Conservation (phyloP, 768 basidiomycete species). For the Suillus paluster region DNA sequence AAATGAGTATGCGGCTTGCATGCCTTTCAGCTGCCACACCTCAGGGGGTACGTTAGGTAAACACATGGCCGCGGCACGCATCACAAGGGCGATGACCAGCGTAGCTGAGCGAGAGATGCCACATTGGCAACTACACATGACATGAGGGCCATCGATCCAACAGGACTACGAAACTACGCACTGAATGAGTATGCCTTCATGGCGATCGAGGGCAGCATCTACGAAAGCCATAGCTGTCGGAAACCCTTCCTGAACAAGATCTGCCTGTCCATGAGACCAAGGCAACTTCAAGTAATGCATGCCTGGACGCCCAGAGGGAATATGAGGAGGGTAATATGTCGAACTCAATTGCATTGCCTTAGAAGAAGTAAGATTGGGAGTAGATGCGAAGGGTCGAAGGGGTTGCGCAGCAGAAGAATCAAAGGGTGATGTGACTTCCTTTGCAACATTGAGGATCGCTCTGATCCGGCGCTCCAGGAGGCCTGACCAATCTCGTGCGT, state of each 20-base stretch:
- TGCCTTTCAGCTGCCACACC: slow-evolving; percentile 80
- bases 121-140: slow-evolving; percentile 79
- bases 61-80: slow-evolving; percentile 83
- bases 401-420: slow-evolving; percentile 52
- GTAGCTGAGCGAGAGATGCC: slow-evolving; percentile 93
- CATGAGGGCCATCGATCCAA: slow-evolving; percentile 18
- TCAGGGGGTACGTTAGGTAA: slow-evolving; percentile 71
- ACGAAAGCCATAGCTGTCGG: slow-evolving; percentile 80
- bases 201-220: slow-evolving; percentile 74
- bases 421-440: slow-evolving; percentile 82
- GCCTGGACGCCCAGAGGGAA: slow-evolving; percentile 69
- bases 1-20: slow-evolving; percentile 89
- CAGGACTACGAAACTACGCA: slow-evolving; percentile 47
- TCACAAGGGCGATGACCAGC: slow-evolving; percentile 87
- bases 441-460: slow-evolving; percentile 89
- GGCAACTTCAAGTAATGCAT: slow-evolving; percentile 89
- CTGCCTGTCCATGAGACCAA: slow-evolving; percentile 95
- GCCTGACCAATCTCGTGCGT: slow-evolving; percentile 79
- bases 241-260: slow-evolving; percentile 82
- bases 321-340: slow-evolving; percentile 70
- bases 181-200: slow-evolving; percentile 86
- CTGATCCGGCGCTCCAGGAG: slow-evolving; percentile 75
- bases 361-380: slow-evolving; percentile 57
- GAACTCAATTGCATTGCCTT: slow-evolving; percentile 41
- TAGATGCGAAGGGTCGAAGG: slow-evolving; percentile 66